A percentile compares a stretch with the other conserved stretches of the same genome.
Evolutionary conservation across 345 rosid species (phyloP).

Genomic region (Eucalyptus tenuipes): DNA sequence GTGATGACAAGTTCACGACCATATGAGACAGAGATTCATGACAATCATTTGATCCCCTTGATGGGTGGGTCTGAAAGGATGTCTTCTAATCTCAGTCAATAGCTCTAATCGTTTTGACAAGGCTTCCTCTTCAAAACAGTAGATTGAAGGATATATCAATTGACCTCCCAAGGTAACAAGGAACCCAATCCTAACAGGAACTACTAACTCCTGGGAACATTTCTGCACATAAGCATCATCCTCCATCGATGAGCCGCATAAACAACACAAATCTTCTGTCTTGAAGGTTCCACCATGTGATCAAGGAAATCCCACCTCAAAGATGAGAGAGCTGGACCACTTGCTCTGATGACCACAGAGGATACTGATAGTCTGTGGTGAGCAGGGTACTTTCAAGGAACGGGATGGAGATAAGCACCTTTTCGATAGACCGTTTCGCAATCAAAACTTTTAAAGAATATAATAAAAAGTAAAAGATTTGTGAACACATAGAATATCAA

Average conservation of each 20-base stretch:
- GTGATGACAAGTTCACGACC: not conserved
- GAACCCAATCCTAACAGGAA: not conserved
- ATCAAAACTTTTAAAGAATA: not conserved
- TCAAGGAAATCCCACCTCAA: not conserved
- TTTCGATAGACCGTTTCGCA: not conserved
- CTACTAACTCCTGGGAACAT: not conserved
- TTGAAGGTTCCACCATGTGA: not conserved
- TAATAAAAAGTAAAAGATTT: not conserved
- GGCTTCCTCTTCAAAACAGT: not conserved
- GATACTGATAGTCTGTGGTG: not conserved
- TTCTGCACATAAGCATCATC: not conserved
- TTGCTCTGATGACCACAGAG: not conserved
- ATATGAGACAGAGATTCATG: not conserved
- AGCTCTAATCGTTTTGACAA: not conserved
- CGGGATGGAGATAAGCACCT: not conserved
- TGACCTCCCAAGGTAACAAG: not conserved
- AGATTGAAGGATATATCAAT: not conserved
- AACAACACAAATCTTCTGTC: not conserved
- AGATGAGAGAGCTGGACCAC: not conserved
- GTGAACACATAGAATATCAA: fast-evolving
- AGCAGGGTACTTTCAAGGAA: not conserved
- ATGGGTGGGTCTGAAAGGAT: not conserved
- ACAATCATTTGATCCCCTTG: not conserved
- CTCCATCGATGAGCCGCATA: not conserved
- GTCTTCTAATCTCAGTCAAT: not conserved